Conservation (phyloP, 2,329 filamentous ascomycete species). For the Cladosporium colombiae region DNA sequence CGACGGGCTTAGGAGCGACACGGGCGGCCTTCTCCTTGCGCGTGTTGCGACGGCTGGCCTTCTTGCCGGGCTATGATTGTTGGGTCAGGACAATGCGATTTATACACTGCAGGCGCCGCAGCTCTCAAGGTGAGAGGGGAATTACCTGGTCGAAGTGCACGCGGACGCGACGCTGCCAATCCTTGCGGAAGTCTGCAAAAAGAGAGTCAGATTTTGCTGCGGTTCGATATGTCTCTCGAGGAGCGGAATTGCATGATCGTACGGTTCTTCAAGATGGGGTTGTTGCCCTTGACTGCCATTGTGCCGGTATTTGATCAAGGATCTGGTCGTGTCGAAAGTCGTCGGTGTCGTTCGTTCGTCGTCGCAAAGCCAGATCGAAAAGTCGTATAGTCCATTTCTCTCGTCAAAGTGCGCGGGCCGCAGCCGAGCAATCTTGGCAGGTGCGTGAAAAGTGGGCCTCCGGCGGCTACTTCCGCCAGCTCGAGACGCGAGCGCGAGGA, state of each 20-base stretch:
- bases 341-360: slow-evolving; percentile 5
- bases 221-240: neutral
- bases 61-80: slow-evolving; percentile 79
- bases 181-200: slow-evolving; percentile 90
- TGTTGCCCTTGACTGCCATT: slow-evolving; percentile 98
- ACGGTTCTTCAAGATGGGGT: slow-evolving; percentile 89
- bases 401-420: slow-evolving; percentile 1
- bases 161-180: slow-evolving; percentile 99
- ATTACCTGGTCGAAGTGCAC: slow-evolving; percentile 99
- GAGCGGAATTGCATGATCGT: neutral
- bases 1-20: slow-evolving; percentile 92
- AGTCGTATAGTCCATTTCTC: neutral
- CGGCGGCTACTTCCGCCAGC: neutral
- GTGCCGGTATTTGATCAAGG: slow-evolving; percentile 22
- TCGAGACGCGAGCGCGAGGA: neutral
- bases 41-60: slow-evolving; percentile 86
- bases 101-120: slow-evolving; percentile 51
- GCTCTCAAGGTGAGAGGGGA: slow-evolving; percentile 56
- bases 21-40: slow-evolving; percentile 93
- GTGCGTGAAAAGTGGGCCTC: neutral
- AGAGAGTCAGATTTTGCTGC: slow-evolving; percentile 32
- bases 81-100: slow-evolving; percentile 39
- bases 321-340: slow-evolving; percentile 16
- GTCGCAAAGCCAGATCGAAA: slow-evolving; percentile 5
- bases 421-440: slow-evolving; percentile 4